Percentiles rank a stretch among this genome's conserved stretches.
Conservation (phyloP, 805 yeast species). For the Hermanozyma aechmeae region DNA sequence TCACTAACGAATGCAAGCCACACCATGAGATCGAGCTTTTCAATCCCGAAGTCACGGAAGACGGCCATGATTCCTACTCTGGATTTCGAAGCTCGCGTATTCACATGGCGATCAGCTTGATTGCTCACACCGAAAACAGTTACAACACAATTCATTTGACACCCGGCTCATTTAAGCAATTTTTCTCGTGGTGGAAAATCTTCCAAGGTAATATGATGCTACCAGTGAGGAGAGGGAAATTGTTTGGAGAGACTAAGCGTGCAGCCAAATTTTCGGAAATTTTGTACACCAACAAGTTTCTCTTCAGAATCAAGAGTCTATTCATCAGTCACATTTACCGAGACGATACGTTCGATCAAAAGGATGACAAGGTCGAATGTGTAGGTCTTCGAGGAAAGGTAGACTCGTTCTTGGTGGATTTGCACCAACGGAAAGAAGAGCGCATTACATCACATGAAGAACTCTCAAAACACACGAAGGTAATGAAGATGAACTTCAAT, state of each 20-base stretch:
- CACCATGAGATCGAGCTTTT: slow-evolving; percentile 51
- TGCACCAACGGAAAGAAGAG: slow-evolving; percentile 33
- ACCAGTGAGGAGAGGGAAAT: slow-evolving; percentile 66
- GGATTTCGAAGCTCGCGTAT: slow-evolving; percentile 32
- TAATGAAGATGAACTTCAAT: slow-evolving; percentile 51
- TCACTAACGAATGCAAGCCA: slow-evolving; percentile 41
- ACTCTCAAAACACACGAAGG: slow-evolving; percentile 36
- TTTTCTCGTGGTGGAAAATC: slow-evolving; percentile 78
- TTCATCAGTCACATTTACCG: slow-evolving; percentile 67
- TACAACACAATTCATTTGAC: slow-evolving; percentile 73
- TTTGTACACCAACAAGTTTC: slow-evolving; percentile 71
- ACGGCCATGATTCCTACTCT: slow-evolving; percentile 29
- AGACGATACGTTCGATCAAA: slow-evolving; percentile 30
- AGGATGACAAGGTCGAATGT: slow-evolving; percentile 38
- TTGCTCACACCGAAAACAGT: slow-evolving; percentile 25
- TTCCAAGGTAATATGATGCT: slow-evolving; percentile 73
- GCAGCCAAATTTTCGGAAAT: slow-evolving; percentile 62
- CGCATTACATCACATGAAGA: slow-evolving; percentile 29
- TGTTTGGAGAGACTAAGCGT: slow-evolving; percentile 50
- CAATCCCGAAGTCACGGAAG: slow-evolving; percentile 43
- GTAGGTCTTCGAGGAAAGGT: slow-evolving; percentile 56
- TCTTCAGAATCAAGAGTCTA: slow-evolving; percentile 62
- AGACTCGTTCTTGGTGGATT: slow-evolving; percentile 27
- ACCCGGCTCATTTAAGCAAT: slow-evolving; percentile 58
- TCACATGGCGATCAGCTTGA: slow-evolving; percentile 32